Base-by-base conservation (phyloP, 2,329 filamentous ascomycete species). In the Botrytis medusae region DNA sequence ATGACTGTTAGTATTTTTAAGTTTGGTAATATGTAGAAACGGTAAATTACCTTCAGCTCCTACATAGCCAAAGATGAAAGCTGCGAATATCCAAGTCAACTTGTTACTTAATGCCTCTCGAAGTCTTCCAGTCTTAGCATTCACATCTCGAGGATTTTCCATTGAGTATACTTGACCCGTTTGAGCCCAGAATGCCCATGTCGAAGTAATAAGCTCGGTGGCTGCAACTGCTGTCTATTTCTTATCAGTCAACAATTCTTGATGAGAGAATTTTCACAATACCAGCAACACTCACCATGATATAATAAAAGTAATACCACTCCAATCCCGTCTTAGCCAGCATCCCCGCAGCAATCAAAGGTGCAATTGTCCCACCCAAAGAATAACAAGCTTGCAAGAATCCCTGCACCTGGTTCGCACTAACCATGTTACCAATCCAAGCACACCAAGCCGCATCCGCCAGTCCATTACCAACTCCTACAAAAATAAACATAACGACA, bases 41-140 rank as follows among this genome's bases (percentile, higher is more conserved):
- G 7, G 9, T 6, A 20, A 57, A n/a, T 7, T 68, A 72, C 70
- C 70, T 72, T 97, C 93, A 9, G 89, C 86, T 4, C 94, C 94
- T 0, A 95, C 91, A 78, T 97, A 97, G 20, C 89, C 88, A 8
- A 97, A 86, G 22, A 97, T 83, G 80, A 97, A 97, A 2, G 91
- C 74, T 2, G 93, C 87, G 54, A 89, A 85, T 25, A 93, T 84
- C 92, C 92, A 95, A 4, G 91, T 91, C 10, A 77, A 74, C 1
- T 84, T 86, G 83, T 77, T 84, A 83, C 79, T 65, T 4, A 88
- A 71, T 32, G 78, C 63, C 77, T 81, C 76, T 76, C 77, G 77
- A 20, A 77, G 79, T 32, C 73, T 73, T 4, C 76, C 77, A 12
- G 60, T 65, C 29, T 61, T 69, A 4, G 75, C 44, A 29, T 68